Conservation (phyloP, 202 grass and related monocot genomes). For the Setaria italica region DNA sequence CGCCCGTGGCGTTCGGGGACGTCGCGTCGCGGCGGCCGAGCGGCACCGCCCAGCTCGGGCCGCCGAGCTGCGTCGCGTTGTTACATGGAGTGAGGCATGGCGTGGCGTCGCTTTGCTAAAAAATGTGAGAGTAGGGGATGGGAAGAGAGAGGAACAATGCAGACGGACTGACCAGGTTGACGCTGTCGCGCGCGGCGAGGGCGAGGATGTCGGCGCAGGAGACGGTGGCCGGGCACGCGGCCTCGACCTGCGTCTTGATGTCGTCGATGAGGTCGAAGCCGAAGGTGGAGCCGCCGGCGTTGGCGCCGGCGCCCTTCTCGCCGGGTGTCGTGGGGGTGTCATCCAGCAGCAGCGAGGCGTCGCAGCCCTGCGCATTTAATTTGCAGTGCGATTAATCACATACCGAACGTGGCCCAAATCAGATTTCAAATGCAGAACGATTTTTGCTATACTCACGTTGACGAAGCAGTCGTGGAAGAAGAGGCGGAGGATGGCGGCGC, state of each 20-base stretch:
- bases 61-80: slow-evolving; percentile 62
- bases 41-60: slow-evolving; percentile 70
- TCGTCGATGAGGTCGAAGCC: slow-evolving; percentile 75
- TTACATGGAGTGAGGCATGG: neutral
- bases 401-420: neutral
- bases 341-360: slow-evolving; percentile 71
- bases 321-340: slow-evolving; percentile 57
- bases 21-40: slow-evolving; percentile 68
- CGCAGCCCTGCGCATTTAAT: slow-evolving; percentile 51
- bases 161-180: slow-evolving; percentile 47
- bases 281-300: slow-evolving; percentile 47
- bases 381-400: no score
- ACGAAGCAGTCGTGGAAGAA: slow-evolving; percentile 78
- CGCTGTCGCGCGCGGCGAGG: slow-evolving; percentile 61
- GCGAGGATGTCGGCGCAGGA: slow-evolving; percentile 84
- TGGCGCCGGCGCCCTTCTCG: slow-evolving; percentile 57
- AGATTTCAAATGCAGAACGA: no score
- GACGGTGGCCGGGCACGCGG: slow-evolving; percentile 51
- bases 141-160: no score
- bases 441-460: neutral
- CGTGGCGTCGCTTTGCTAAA: neutral
- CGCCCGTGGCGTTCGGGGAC: slow-evolving; percentile 51
- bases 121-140: no score
- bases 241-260: slow-evolving; percentile 67
- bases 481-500: slow-evolving; percentile 61